Percentiles rank a stretch among this genome's conserved stretches.
These are phyloP conservation scores for Drosera spatulata DNA, from an alignment of 179 eudicot species.

Conservation along the genomic window DNA sequence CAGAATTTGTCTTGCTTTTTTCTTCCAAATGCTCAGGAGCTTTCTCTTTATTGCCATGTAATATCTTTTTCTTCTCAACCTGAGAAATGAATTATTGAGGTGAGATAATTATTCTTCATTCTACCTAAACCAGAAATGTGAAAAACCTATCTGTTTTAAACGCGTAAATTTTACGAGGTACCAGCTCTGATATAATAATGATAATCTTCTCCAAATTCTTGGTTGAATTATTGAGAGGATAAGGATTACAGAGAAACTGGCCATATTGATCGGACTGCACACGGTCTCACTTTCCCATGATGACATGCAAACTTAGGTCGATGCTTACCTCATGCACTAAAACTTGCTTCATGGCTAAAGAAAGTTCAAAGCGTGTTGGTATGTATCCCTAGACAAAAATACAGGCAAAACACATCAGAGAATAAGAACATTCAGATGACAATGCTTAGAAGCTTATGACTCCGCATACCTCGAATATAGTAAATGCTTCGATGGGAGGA, in stretches of 20 bases:
- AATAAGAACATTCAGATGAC: constrained; percentile 4
- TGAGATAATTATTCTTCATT: no score
- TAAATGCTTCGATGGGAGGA: constrained; percentile 59
- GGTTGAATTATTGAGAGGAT: no score
- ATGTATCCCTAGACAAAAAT: constrained; percentile 44
- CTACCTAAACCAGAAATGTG: no score
- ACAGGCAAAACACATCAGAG: constrained; percentile 1
- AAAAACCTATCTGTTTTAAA: not conserved
- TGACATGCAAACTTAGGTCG: not conserved
- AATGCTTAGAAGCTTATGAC: constrained; percentile 2
- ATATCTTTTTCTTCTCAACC: constrained; percentile 92
- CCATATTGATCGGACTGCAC: not conserved
- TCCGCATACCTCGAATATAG: constrained; percentile 58
- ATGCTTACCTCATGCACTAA: constrained; percentile 77
- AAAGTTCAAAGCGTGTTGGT: constrained; percentile 50
- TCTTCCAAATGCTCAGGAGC: constrained; percentile 4
- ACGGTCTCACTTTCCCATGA: not conserved
- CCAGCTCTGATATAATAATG: no score
- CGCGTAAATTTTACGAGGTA: not conserved
- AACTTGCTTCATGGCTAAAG: constrained; percentile 76
- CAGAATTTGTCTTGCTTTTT: constrained; percentile 19
- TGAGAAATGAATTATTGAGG: constrained; percentile 13
- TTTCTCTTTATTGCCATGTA: constrained; percentile 33
- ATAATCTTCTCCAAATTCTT: no score
- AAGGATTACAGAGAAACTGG: no score